Evolutionary conservation across 768 basidiomycete genomes (phyloP), one percentile per base, ranked within the genome.

Genomic region (Tylopilus balloui): DNA sequence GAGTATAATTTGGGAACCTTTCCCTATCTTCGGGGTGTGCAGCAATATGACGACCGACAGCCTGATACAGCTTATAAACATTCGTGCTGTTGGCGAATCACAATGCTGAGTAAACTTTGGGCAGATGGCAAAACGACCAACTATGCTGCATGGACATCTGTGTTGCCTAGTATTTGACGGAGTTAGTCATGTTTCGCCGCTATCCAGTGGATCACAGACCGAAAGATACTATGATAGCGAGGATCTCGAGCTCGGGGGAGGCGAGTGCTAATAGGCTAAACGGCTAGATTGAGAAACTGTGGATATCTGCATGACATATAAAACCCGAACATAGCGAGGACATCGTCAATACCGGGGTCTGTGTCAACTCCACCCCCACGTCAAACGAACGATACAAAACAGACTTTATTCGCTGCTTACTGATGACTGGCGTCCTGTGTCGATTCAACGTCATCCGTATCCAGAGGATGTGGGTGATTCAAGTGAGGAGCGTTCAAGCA

Each of bases 291-390:
- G 42, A 38, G 36, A 21, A 25, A 29, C 32, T 19, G 27, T 15
- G 28, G 12, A 13, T 20, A 46, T 19, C 0, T 4, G 29, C 20
- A 43, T 9, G 23, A 47, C 14, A 15, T 29, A n/a, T 40, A 24
- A 20, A 46, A 50, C 24, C 65, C 81, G 50, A 50, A 86, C 88
- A 93, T 80, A 24, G 89, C 89, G 44, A 91, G 56, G 21, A 76
- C 72, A 64, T 93, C 91, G 60, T 93, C 91, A 4, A 91, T 84
- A 28, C 91, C 91, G 7, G 90, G 88, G 61, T 93, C 90, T 23
- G 88, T 88, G 57, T 91, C 89, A 59, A 90, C 87, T 90, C 25
- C 17, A 34, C 39, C 19, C 29, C n/a, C n/a, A 17, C 20, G 27
- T 65, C 47, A 57, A 28, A 34, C 28, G 5, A 12, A 17, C 29